phyloP scores from a whole-genome alignment of 1,139 yeast genomes.

The Pichia sp. region DNA sequence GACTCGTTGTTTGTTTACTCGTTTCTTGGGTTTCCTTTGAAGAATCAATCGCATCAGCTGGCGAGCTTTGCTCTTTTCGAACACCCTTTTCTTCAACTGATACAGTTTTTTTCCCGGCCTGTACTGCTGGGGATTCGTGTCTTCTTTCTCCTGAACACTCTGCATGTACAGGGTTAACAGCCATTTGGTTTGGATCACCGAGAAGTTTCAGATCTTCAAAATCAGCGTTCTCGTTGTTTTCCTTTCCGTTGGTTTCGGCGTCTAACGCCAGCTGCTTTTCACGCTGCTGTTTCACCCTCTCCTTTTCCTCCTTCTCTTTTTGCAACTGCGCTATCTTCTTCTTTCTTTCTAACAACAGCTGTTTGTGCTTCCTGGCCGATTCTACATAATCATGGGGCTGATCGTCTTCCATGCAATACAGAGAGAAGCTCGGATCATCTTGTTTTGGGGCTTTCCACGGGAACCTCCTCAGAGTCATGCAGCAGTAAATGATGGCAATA shows the following conservation, averaged over 20 bases:
- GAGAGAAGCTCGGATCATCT: slow-evolving; percentile 73
- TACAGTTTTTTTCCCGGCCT: background rate
- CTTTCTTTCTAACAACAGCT: slow-evolving; percentile 31
- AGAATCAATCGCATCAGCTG: no score
- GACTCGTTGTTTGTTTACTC: background rate
- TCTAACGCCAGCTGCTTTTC: background rate
- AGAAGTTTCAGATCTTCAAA: slow-evolving; percentile 9
- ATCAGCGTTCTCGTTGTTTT: slow-evolving; percentile 1
- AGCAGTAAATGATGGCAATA: slow-evolving; percentile 83
- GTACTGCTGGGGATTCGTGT: background rate
- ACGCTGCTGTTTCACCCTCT: background rate
- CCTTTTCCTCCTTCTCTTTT: slow-evolving; percentile 13
- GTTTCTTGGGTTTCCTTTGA: background rate
- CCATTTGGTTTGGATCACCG: slow-evolving; percentile 19
- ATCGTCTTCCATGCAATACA: slow-evolving; percentile 46
- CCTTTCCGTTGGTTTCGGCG: background rate
- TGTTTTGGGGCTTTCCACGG: slow-evolving; percentile 97
- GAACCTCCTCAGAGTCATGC: slow-evolving; percentile 89
- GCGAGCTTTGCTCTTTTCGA: background rate
- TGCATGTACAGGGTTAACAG: slow-evolving; percentile 12
- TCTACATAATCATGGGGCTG: slow-evolving; percentile 32
- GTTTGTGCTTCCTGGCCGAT: slow-evolving; percentile 41
- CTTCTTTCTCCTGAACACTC: background rate
- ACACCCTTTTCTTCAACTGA: background rate
- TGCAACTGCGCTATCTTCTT: slow-evolving; percentile 24